Evolutionary conservation across 495 filamentous ascomycete genomes (phyloP).

Genomic region (Penicillium subrubescens): DNA sequence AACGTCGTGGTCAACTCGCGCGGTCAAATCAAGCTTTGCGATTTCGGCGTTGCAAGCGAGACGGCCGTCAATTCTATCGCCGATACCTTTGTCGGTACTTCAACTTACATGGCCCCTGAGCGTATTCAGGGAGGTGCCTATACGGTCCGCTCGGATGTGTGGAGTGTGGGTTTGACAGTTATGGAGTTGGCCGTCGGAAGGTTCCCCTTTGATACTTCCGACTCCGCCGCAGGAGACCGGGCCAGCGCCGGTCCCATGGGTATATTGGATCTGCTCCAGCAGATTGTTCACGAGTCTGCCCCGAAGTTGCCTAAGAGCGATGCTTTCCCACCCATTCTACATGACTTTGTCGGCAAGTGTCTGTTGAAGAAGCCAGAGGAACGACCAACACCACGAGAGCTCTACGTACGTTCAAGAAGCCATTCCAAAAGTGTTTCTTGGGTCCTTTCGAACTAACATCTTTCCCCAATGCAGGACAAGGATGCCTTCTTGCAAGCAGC

Average conservation of each 20-base stretch:
- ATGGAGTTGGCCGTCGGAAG: conserved; percentile 97
- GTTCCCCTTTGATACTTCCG: conserved; percentile 86
- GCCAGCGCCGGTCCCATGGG: conserved; percentile 80
- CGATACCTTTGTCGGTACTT: conserved; percentile 96
- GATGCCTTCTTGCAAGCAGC: conserved; percentile 93
- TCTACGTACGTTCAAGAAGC: conserved; percentile 49
- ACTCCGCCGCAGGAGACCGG: conserved; percentile 69
- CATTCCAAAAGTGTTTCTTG: background rate
- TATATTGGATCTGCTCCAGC: conserved; percentile 93
- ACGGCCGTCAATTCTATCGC: conserved; percentile 97
- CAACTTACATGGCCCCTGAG: conserved; percentile 98
- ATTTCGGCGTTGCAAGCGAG: conserved; percentile 96
- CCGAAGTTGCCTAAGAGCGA: conserved; percentile 94
- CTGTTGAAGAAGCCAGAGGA: conserved; percentile 83
- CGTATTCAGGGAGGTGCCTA: conserved; percentile 95
- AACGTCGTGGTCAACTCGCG: conserved; percentile 94
- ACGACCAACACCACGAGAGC: conserved; percentile 87
- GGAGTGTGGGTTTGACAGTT: conserved; percentile 94
- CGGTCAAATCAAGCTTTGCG: conserved; percentile 94
- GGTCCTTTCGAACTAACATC: background rate
- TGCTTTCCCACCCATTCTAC: conserved; percentile 90
- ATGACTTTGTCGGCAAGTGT: conserved; percentile 97
- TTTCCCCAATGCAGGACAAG: conserved; percentile 60
- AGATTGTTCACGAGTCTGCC: conserved; percentile 95
- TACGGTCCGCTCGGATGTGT: conserved; percentile 97